Percentiles rank a stretch among this genome's conserved stretches.
These are phyloP conservation scores for Plasmodium falciparum DNA, from an alignment of 169 alveolate genomes.

Conservation along the genomic window DNA sequence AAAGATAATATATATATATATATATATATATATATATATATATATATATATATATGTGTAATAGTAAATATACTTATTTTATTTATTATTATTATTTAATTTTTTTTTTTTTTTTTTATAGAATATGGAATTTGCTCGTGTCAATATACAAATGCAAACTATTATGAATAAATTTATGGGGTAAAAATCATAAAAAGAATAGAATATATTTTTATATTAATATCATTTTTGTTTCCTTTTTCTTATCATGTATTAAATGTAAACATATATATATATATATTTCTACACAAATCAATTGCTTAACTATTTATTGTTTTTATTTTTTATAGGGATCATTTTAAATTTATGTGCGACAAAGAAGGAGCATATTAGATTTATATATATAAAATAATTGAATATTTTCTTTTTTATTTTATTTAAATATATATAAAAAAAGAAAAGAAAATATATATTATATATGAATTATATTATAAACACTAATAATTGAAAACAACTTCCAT, in stretches of 20 bases:
- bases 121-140: conserved; percentile 82
- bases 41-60: not conserved
- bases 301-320: not conserved
- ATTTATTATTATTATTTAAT: conserved; percentile 2
- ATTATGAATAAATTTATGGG: conserved; percentile 86
- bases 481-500: no score
- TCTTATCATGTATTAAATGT: not conserved
- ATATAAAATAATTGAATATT: not conserved
- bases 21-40: conserved; percentile 7
- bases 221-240: not conserved
- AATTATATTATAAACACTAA: no score
- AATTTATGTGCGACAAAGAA: conserved; percentile 75
- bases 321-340: conserved; percentile 64
- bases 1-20: conserved; percentile 3
- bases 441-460: not conserved
- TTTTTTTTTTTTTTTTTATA: not conserved
- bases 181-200: conserved; percentile 36
- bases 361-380: conserved; percentile 35
- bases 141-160: conserved; percentile 86
- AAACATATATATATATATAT: not conserved
- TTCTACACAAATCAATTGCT: no score
- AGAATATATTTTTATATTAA: not conserved
- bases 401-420: conserved; percentile 10
- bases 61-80: not conserved
- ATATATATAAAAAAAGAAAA: not conserved